A percentile compares a stretch with the other conserved stretches of the same genome.
Evolutionary conservation across 495 filamentous ascomycete species (phyloP).

Genomic region (Cercophora sp.): DNA sequence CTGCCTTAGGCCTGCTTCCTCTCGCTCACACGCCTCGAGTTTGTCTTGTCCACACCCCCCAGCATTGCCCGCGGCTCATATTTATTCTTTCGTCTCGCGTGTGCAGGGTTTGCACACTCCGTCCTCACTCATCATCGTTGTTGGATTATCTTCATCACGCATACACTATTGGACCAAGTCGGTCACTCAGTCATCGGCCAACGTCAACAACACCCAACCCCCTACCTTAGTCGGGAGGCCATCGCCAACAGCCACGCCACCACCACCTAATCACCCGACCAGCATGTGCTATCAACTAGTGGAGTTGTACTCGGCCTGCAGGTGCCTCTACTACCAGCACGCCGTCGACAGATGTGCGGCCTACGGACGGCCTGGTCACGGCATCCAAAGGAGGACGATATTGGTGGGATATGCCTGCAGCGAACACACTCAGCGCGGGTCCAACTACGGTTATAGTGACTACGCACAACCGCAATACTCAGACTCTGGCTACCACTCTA

Average conservation of each 20-base stretch:
- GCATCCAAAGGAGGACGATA: constrained; percentile 69
- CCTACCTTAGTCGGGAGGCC: constrained; percentile 7
- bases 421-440: constrained; percentile 28
- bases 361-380: constrained; percentile 66
- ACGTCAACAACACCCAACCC: not conserved
- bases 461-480: constrained; percentile 35
- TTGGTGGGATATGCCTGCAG: constrained; percentile 74
- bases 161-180: not conserved
- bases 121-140: constrained; percentile 11
- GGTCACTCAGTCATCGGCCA: constrained; percentile 3
- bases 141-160: not conserved
- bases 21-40: constrained; percentile 5
- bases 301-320: constrained; percentile 78
- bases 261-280: not conserved
- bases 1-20: constrained; percentile 18
- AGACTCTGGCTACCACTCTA: constrained; percentile 49
- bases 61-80: constrained; percentile 19
- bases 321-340: constrained; percentile 81
- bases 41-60: not conserved
- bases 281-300: constrained; percentile 73
- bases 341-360: constrained; percentile 71
- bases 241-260: not conserved
- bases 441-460: constrained; percentile 20
- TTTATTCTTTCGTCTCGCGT: constrained; percentile 17
- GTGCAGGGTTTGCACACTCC: not conserved